Percentiles rank a stretch among this genome's conserved stretches.
These are phyloP conservation scores for Erodium moschatum DNA, from an alignment of 441 rosid genomes.

Conservation along the genomic window DNA sequence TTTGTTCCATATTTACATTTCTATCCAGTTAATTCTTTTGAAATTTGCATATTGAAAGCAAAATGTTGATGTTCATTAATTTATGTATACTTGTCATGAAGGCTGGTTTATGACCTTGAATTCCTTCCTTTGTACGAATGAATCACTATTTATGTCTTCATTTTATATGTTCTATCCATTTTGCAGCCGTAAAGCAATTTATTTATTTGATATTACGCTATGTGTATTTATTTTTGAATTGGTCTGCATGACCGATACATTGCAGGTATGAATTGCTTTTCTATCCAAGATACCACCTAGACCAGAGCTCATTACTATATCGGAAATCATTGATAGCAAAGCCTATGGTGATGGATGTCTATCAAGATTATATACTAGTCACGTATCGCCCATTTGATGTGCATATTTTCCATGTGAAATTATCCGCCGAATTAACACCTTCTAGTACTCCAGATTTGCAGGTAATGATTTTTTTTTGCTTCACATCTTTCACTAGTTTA, in stretches of 20 bases:
- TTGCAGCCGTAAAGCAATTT: background rate
- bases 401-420: constrained; percentile 70
- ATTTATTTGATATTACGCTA: constrained; percentile 5
- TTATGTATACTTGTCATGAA: constrained; percentile 6
- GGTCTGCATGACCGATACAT: constrained; percentile 13
- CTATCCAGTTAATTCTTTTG: constrained; percentile 18
- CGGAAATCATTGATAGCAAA: constrained; percentile 75
- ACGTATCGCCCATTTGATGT: constrained; percentile 88
- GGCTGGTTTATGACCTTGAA: background rate
- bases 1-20: constrained; percentile 19
- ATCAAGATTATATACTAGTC: constrained; percentile 71
- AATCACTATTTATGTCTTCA: constrained; percentile 3
- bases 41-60: background rate
- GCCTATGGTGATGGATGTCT: constrained; percentile 97
- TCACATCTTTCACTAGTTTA: constrained; percentile 8
- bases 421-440: constrained; percentile 73
- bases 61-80: constrained; percentile 1
- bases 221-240: background rate
- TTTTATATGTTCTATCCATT: constrained; percentile 1
- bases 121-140: background rate
- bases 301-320: constrained; percentile 81
- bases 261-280: constrained; percentile 89
- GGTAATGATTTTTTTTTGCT: constrained; percentile 38
- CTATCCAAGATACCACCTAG: constrained; percentile 95
- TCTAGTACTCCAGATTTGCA: constrained; percentile 65